Evolutionary conservation across 2,329 filamentous ascomycete genomes (phyloP).

Genomic region (Nannizziopsis barbatae): DNA sequence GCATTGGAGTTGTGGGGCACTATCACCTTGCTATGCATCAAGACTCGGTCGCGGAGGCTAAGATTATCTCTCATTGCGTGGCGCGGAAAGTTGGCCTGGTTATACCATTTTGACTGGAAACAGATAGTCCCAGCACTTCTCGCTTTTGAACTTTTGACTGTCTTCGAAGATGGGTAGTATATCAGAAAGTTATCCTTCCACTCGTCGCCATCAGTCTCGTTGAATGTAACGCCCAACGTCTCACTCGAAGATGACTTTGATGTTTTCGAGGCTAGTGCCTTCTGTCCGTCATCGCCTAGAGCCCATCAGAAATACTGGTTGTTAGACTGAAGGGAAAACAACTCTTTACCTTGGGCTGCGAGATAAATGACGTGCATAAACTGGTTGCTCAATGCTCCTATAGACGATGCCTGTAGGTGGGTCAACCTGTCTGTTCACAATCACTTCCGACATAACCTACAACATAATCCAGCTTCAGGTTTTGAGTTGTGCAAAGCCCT

Average conservation of each 20-base stretch:
- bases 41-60: slow-evolving; percentile 56
- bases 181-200: slow-evolving; percentile 51
- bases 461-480: slow-evolving; percentile 61
- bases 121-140: slow-evolving; percentile 75
- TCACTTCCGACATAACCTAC: slow-evolving; percentile 35
- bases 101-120: slow-evolving; percentile 62
- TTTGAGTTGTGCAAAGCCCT: slow-evolving; percentile 45
- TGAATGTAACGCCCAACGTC: slow-evolving; percentile 30
- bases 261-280: slow-evolving; percentile 32
- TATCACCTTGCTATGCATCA: slow-evolving; percentile 78
- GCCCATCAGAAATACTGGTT: background rate
- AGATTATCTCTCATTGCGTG: slow-evolving; percentile 62
- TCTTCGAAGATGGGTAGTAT: slow-evolving; percentile 68
- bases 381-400: slow-evolving; percentile 61
- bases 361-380: slow-evolving; percentile 52
- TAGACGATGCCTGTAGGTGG: slow-evolving; percentile 55
- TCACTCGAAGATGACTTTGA: slow-evolving; percentile 19
- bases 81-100: slow-evolving; percentile 57
- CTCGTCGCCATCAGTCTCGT: slow-evolving; percentile 25
- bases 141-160: slow-evolving; percentile 54
- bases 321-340: slow-evolving; percentile 9
- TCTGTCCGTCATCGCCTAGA: slow-evolving; percentile 38
- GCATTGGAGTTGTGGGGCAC: slow-evolving; percentile 23
- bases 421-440: background rate
- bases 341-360: slow-evolving; percentile 43